Evolutionary conservation across 2,329 filamentous ascomycete genomes (phyloP), one percentile per base, ranked within the genome.

Genomic region (Arthrobotrys conoides): DNA sequence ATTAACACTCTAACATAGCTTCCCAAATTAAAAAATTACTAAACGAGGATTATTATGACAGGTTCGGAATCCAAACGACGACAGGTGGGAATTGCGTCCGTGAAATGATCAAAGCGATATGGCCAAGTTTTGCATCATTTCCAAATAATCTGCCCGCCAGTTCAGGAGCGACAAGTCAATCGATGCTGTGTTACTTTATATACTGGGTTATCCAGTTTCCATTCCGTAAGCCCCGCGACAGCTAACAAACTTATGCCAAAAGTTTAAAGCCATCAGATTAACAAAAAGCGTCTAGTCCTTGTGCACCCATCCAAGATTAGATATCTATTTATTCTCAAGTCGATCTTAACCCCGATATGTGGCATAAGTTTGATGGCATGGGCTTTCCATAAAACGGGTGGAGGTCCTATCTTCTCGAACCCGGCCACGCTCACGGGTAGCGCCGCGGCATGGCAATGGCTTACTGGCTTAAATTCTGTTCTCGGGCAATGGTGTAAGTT

Each of bases 41-140:
- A 36, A 36, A 16, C 46, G 18, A 57, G 9, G 3, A 24, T 12
- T 24, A 20, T 2, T 18, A 12, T 46, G 80, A 63, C 38, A 79
- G 81, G 91, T 89, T 91, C 67, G 89, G 90, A 0, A 90, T 92
- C 57, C 89, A 91, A 80, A 89, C 88, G 48, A 89, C 89, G 76
- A 90, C 90, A 80, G 90, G 90, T 0, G 89, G 87, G 0, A 88
- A 88, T 57, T 84, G 84, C 80, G 83, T 86, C 36, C 85, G 84
- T 0, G 83, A 85, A 71, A 86, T 87, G 81, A 82, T 87, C 30
- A 83, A 82, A 2, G 84, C 86, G 10, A 85, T 86, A 65, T 90
- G 88, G 87, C 89, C 89, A 0, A 87, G 86, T 9, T 90, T 89
- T 80, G 83, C 86, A 0, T 84, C 85, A 0, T 84, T 90, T 10